Percentiles rank a stretch among this genome's conserved stretches.
These are phyloP conservation scores for Hirsutella thompsonii DNA, from an alignment of 2,329 filamentous ascomycete genomes.

Conservation along the genomic window DNA sequence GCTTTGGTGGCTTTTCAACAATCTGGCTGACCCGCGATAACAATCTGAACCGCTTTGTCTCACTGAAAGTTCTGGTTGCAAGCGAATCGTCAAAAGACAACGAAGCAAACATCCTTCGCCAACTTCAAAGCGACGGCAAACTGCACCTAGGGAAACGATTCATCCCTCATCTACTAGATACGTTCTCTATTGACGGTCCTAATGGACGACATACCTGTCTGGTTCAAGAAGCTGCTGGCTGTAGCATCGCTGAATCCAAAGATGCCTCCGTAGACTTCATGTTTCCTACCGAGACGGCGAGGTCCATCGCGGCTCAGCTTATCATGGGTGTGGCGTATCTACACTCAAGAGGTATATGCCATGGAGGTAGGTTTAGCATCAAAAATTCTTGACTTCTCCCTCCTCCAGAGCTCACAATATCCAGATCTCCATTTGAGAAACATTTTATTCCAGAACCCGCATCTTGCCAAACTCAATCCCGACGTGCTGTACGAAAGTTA, in stretches of 20 bases:
- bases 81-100: slow-evolving; percentile 2
- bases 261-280: slow-evolving; percentile 3
- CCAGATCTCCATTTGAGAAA: slow-evolving; percentile 17
- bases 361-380: slow-evolving; percentile 1
- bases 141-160: background rate
- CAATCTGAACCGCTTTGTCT: background rate
- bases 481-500: slow-evolving; percentile 6
- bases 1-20: background rate
- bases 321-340: slow-evolving; percentile 14
- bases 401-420: background rate
- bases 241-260: slow-evolving; percentile 7
- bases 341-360: slow-evolving; percentile 6
- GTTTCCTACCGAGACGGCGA: slow-evolving; percentile 3
- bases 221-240: slow-evolving; percentile 10
- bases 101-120: background rate
- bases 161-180: slow-evolving; percentile 8
- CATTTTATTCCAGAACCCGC: slow-evolving; percentile 8
- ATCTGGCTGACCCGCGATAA: slow-evolving; percentile 1
- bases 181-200: slow-evolving; percentile 8
- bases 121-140: background rate
- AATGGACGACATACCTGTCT: slow-evolving; percentile 12
- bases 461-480: slow-evolving; percentile 1
- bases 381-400: background rate
- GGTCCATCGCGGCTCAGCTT: slow-evolving; percentile 9
- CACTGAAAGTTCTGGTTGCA: background rate